phyloP scores from a whole-genome alignment of 257 asterid genomes.

The Coffea eugenioides region DNA sequence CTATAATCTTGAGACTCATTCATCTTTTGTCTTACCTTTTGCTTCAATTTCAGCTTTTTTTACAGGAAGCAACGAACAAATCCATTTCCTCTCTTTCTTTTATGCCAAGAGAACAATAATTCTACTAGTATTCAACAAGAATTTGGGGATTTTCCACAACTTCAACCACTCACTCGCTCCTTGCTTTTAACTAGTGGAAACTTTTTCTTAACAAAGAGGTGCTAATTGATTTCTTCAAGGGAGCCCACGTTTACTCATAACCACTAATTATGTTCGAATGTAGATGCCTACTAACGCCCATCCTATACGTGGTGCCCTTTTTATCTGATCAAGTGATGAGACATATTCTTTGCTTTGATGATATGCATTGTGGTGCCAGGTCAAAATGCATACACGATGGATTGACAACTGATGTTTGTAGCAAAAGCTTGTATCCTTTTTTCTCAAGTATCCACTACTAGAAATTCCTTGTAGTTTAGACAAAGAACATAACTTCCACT shows the following conservation, averaged over 20 bases:
- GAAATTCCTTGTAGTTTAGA: background rate
- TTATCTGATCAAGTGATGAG: background rate
- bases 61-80: background rate
- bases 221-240: background rate
- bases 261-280: background rate
- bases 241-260: background rate
- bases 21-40: background rate
- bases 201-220: background rate
- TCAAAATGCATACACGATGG: background rate
- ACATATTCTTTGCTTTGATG: background rate
- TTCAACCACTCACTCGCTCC: background rate
- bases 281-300: background rate
- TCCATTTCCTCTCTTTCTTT: background rate
- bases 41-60: background rate
- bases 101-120: background rate
- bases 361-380: background rate
- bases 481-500: background rate
- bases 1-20: background rate
- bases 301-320: background rate
- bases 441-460: background rate
- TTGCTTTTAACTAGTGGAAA: slow-evolving; percentile 10
- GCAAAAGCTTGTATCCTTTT: background rate
- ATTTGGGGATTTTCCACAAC: background rate
- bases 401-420: background rate
- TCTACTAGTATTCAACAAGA: background rate